Conservation (phyloP, 768 basidiomycete species). For the Lentinula detonsa region DNA sequence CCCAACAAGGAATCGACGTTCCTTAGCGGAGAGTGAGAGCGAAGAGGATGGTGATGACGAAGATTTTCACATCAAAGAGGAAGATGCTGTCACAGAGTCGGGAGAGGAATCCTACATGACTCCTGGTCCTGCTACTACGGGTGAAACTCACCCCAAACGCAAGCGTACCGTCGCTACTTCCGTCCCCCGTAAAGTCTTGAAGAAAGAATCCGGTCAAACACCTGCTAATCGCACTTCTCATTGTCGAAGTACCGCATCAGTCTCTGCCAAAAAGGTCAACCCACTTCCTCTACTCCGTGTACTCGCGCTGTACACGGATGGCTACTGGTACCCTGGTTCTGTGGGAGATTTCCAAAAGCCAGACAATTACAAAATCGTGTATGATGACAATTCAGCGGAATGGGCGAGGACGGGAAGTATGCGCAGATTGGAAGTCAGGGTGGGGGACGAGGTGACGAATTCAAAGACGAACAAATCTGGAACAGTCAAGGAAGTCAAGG, state of each 20-base stretch:
- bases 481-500: neutral
- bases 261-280: neutral
- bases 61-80: neutral
- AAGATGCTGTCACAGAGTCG: neutral
- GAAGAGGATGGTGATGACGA: neutral
- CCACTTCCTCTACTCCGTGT: neutral
- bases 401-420: neutral
- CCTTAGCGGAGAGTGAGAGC: neutral
- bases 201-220: neutral
- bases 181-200: neutral
- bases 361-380: neutral
- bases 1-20: neutral
- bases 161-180: neutral
- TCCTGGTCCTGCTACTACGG: neutral
- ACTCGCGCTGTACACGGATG: neutral
- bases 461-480: neutral
- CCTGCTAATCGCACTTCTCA: neutral
- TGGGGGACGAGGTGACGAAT: neutral
- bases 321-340: conserved; percentile 1
- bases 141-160: neutral
- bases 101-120: neutral
- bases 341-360: neutral
- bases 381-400: neutral
- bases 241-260: neutral
- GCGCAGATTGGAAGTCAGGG: neutral